Conservation (phyloP, 768 basidiomycete genomes). For the Lactarius hatsudake region DNA sequence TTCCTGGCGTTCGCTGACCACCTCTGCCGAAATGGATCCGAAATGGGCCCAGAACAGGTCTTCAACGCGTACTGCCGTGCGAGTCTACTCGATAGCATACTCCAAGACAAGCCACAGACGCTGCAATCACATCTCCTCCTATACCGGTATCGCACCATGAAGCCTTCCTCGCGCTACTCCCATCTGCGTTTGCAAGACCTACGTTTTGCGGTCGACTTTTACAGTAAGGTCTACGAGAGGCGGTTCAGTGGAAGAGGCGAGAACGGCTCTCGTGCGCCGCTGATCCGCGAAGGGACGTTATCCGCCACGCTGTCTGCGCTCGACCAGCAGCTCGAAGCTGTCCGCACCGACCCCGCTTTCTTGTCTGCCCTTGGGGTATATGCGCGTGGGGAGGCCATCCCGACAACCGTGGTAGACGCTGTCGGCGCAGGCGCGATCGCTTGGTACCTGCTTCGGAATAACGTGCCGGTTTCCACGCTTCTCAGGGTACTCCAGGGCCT, state of each 20-base stretch:
- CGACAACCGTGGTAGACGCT: slow-evolving; percentile 21
- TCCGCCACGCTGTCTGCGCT: slow-evolving; percentile 62
- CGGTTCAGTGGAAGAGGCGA: slow-evolving; percentile 71
- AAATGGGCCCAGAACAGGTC: slow-evolving; percentile 54
- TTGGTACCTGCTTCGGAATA: slow-evolving; percentile 70
- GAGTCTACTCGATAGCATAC: slow-evolving; percentile 76
- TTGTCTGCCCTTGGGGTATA: slow-evolving; percentile 48
- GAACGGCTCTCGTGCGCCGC: slow-evolving; percentile 59
- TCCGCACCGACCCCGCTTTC: slow-evolving; percentile 45
- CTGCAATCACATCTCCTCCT: slow-evolving; percentile 72
- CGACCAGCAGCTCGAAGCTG: slow-evolving; percentile 52
- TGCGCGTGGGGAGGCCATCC: slow-evolving; percentile 48
- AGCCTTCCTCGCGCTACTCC: slow-evolving; percentile 56
- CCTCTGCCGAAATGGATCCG: slow-evolving; percentile 60
- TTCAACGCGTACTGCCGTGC: slow-evolving; percentile 76
- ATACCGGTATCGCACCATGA: slow-evolving; percentile 64
- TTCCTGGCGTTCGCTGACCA: slow-evolving; percentile 82
- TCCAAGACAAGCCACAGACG: slow-evolving; percentile 85
- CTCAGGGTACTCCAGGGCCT: slow-evolving; percentile 58
- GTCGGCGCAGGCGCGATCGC: slow-evolving; percentile 45
- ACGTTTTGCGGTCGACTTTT: slow-evolving; percentile 73
- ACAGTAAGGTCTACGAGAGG: slow-evolving; percentile 68
- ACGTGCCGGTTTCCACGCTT: slow-evolving; percentile 68
- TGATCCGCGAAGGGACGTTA: slow-evolving; percentile 71
- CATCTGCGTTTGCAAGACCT: slow-evolving; percentile 70